phyloP scores from a whole-genome alignment of 257 asterid genomes.

The Jacaranda mimosifolia region DNA sequence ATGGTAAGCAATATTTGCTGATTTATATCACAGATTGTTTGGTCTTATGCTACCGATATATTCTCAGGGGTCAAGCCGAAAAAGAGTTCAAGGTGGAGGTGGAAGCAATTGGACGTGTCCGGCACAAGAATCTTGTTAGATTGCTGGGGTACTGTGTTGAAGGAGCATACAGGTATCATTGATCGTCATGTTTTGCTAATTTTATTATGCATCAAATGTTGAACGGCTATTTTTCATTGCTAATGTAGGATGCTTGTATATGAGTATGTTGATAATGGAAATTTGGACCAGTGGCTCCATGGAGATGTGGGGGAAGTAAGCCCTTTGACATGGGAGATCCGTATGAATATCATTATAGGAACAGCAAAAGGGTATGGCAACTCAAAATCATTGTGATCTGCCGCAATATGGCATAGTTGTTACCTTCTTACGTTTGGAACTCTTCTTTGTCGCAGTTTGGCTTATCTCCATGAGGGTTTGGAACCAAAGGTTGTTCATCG shows the following conservation, averaged over 20 bases:
- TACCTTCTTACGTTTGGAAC: conserved; percentile 18
- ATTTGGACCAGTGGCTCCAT: conserved; percentile 97
- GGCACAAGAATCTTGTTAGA: conserved; percentile 96
- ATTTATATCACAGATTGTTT: background rate
- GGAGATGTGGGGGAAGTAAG: conserved; percentile 95
- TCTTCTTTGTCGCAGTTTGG: conserved; percentile 62
- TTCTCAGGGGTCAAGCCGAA: conserved; percentile 92
- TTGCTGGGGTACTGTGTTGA: conserved; percentile 94
- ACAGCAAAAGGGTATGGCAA: conserved; percentile 82
- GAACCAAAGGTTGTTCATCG: conserved; percentile 99
- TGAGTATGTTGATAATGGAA: conserved; percentile 90
- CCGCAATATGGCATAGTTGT: background rate
- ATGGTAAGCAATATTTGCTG: too few relatives aligned
- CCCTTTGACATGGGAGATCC: conserved; percentile 91
- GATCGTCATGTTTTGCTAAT: conserved; percentile 15
- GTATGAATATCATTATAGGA: conserved; percentile 82
- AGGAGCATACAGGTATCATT: conserved; percentile 88
- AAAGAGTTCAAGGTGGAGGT: conserved; percentile 96
- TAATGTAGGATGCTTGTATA: conserved; percentile 88
- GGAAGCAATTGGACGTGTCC: conserved; percentile 90
- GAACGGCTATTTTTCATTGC: conserved; percentile 1
- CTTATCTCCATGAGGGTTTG: conserved; percentile 93
- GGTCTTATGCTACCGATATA: conserved; percentile 28
- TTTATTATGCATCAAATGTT: conserved; percentile 23
- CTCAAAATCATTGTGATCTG: conserved; percentile 26